phyloP scores from a whole-genome alignment of 345 rosid species.

The Melaleuca quinquenervia region DNA sequence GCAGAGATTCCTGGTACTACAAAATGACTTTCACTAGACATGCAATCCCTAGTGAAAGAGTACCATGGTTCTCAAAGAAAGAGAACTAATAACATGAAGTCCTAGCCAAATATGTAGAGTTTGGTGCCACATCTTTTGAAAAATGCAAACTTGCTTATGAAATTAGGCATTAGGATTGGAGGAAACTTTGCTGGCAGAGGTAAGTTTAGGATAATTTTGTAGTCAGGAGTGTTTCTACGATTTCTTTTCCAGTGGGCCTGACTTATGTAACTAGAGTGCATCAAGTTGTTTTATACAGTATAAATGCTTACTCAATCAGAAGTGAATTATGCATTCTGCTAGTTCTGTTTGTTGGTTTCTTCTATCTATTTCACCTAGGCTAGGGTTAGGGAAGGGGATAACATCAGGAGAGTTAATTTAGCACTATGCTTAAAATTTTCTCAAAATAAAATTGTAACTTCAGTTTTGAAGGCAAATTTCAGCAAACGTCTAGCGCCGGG shows the following conservation, averaged over 20 bases:
- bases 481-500: no score
- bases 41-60: no score
- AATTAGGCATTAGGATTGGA: slow-evolving; percentile 65
- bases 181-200: slow-evolving; percentile 60
- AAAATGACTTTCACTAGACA: no score
- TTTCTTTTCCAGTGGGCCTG: neutral
- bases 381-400: neutral
- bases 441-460: no score
- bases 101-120: slow-evolving; percentile 65
- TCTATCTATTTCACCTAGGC: neutral
- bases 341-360: neutral
- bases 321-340: neutral
- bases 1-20: no score
- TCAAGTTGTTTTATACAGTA: neutral
- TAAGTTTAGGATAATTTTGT: neutral
- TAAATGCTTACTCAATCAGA: neutral
- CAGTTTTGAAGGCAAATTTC: no score
- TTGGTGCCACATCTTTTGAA: slow-evolving; percentile 57
- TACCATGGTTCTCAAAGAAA: no score
- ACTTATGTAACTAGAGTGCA: neutral
- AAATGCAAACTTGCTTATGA: slow-evolving; percentile 73
- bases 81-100: no score
- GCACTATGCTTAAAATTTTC: no score
- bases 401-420: no score
- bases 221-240: neutral